phyloP scores from a whole-genome alignment of 1,284 basidiomycete genomes.

The Melampsora americana region DNA sequence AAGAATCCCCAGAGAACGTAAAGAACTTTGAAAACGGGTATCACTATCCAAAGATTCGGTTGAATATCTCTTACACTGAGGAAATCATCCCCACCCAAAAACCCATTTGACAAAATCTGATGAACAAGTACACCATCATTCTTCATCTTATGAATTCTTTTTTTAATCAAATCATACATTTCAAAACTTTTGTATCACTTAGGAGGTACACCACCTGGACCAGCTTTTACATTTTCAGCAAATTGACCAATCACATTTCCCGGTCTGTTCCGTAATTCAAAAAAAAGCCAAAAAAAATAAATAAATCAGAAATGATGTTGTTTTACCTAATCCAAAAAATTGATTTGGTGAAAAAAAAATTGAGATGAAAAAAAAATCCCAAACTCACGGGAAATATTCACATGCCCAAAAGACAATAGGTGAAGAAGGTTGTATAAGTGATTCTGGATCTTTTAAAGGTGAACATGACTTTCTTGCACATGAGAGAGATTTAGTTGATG shows the following conservation, averaged over 20 bases:
- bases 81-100: no score
- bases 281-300: no score
- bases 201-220: constrained; percentile 22
- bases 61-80: no score
- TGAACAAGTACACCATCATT: no score
- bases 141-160: no score
- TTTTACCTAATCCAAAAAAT: no score
- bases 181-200: not conserved
- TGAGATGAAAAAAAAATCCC: not conserved
- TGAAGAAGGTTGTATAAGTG: not conserved
- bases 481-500: constrained; percentile 15
- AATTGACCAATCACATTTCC: constrained; percentile 44
- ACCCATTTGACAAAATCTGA: no score
- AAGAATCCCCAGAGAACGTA: no score
- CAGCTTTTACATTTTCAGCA: constrained; percentile 33
- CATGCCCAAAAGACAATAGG: constrained; percentile 27
- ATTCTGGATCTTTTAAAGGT: constrained; percentile 5
- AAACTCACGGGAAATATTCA: constrained; percentile 36
- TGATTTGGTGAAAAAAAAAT: not conserved
- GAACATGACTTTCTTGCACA: constrained; percentile 20
- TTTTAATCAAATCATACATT: no score
- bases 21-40: no score
- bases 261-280: not conserved
- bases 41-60: no score
- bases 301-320: no score